phyloP scores from a whole-genome alignment of 345 rosid species.

The Streptanthus diversifolius region DNA sequence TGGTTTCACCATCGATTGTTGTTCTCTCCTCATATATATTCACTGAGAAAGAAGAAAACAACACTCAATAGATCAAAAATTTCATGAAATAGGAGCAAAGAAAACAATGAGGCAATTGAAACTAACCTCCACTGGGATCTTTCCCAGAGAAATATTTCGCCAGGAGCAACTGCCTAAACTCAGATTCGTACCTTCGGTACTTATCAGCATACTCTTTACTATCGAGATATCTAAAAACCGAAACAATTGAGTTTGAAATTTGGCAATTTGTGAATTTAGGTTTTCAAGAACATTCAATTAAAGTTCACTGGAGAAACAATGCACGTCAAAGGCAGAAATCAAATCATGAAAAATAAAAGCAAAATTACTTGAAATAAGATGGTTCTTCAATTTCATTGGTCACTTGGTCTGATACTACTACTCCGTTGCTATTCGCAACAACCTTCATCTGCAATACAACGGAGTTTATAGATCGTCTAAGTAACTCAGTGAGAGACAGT shows the following conservation, averaged over 20 bases:
- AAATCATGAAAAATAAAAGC: no score
- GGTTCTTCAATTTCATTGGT: not conserved
- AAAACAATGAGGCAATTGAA: not conserved
- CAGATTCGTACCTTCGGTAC: conserved; percentile 55
- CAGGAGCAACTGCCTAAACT: conserved; percentile 48
- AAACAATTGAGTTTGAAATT: not conserved
- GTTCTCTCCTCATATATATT: conserved; percentile 54
- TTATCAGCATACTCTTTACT: conserved; percentile 46
- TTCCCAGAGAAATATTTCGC: conserved; percentile 67
- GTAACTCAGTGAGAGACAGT: not conserved
- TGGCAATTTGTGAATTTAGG: no score
- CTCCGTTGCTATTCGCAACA: not conserved
- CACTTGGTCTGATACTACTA: not conserved
- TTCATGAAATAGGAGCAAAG: not conserved
- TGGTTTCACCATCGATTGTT: conserved; percentile 52
- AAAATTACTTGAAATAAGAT: conserved; percentile 13
- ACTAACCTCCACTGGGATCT: conserved; percentile 58
- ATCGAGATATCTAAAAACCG: conserved; percentile 39
- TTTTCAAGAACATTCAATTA: not conserved
- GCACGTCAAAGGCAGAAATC: no score
- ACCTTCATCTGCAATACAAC: not conserved
- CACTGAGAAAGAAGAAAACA: conserved; percentile 35
- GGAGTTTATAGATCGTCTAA: conserved; percentile 7
- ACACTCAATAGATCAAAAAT: not conserved
- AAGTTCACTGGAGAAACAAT: not conserved